Percentiles rank a stretch among this genome's conserved stretches.
Evolutionary conservation across 768 basidiomycete species (phyloP).

Genomic region (Tulasnella sp.): DNA sequence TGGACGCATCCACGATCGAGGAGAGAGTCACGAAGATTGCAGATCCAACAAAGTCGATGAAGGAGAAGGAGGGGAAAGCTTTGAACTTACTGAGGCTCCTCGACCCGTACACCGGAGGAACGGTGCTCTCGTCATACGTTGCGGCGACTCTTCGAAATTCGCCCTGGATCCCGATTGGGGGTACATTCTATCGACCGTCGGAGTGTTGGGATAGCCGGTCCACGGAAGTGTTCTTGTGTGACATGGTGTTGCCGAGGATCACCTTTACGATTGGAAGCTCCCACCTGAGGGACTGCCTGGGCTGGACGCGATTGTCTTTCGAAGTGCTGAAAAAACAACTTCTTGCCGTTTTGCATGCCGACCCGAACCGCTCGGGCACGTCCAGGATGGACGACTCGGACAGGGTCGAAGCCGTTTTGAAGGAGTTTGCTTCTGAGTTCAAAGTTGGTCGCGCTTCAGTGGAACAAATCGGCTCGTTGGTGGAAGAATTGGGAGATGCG

Average conservation of each 20-base stretch:
- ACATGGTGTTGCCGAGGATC: not conserved
- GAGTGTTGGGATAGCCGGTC: slow-evolving; percentile 1
- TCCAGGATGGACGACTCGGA: not conserved
- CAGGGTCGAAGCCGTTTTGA: not conserved
- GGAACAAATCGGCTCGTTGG: not conserved
- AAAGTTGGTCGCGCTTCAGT: not conserved
- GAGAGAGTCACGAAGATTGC: not conserved
- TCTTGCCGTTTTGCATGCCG: not conserved
- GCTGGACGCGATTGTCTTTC: not conserved
- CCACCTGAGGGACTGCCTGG: not conserved
- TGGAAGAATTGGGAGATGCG: not conserved
- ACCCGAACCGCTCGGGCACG: not conserved
- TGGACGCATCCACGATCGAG: not conserved
- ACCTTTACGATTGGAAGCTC: not conserved
- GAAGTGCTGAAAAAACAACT: not conserved
- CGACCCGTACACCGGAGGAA: not conserved
- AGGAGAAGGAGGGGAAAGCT: not conserved
- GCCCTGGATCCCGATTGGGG: not conserved
- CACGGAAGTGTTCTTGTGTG: not conserved
- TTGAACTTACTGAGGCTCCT: not conserved
- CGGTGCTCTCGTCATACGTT: not conserved
- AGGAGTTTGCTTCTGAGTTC: not conserved
- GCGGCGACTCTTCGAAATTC: not conserved
- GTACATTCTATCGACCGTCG: not conserved
- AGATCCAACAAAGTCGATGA: not conserved